Base-by-base conservation (phyloP, 345 rosid genomes). In the Populus nigra region DNA sequence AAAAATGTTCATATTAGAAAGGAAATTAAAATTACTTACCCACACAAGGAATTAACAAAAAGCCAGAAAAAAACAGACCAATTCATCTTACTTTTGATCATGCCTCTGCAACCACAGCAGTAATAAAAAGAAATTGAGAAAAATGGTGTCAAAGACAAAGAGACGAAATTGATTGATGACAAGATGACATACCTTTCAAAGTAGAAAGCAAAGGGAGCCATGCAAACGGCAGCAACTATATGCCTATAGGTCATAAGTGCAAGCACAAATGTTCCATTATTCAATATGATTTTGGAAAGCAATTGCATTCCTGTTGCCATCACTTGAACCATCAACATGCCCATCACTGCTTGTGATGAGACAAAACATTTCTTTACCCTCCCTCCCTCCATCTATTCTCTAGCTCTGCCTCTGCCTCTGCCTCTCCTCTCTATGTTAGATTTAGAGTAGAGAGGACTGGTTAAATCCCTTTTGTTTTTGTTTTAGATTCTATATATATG, bases 201-300 rank as follows among this genome's bases (percentile, higher is more conserved):
- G 74, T 68, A 80, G 67, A 87, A 76, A 73, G 88, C 91, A 12
- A 87, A 82, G 5, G 91, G 89, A 45, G 86, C 88, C n/a, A 88
- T 79, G 45, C 84, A 82, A 55, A 82, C 49, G 12, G 86, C 84
- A 3, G 89, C 91, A 33, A 88, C 86, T 18, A 88, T 63, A 71
- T 88, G 88, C 7, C 89, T 84, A 61, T 88, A 88, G 9, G 91
- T 61, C 83, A 85, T 77, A 61, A 88, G 76, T 1, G 91, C 87
- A 9, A 87, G 82, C 31, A 88, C 82, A 22, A 85, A 87, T 29
- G 82, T 80, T 8, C 91, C 91, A 9, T 84, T 53, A 11, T 16
- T 66, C 43, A 87, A 72, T 23, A 85, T 78, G 13, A 87, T 65
- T 59, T 73, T 82, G 11, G 91, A 76, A 20, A 88, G 88, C 20